Evolutionary conservation across 1,284 basidiomycete species (phyloP), one percentile per base, ranked within the genome.

Genomic region (Acaromyces ingoldii): DNA sequence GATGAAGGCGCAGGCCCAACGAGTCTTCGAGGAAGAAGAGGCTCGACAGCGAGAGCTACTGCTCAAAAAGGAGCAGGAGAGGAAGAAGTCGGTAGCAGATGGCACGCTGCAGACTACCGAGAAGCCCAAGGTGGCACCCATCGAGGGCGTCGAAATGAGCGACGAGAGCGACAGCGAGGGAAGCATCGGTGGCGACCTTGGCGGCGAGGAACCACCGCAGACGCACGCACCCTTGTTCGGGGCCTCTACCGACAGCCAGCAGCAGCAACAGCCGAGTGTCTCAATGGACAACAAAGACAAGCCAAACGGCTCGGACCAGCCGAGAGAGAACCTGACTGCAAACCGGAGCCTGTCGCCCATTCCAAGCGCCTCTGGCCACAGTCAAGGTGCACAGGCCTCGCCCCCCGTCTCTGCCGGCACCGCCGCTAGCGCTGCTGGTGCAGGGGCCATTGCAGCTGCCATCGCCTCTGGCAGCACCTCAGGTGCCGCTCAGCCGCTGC

Each of bases 131-230:
- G 45, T 55, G 6, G 63, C 63, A n/a, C 65, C 70, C 21, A 62
- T 72, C 40, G 63, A 61, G 11, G 65, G 65, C 40, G 58, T 74
- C 28, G 70, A 71, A 24, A 69, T 72, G 65, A 67, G 67, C 54
- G 71, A 72, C 54, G 71, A 70, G 52, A 67, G 67, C 49, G 71
- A 72, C 48, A 63, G 63, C 43, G 69, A 70, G 41, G 67, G 58
- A 11, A 64, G 60, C 21, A 37, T 59, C 19, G 62, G 47, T 15
- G 43, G 50, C 9, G 21, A 36, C 54, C 60, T 42, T 17, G 48
- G 38, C 24, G 48, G 28, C 1, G 33, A 11, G 15, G 45, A 19
- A 13, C 37, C 39, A 13, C 33, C 36, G n/a, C 57, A 62, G 42
- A 70, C 65, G 2, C 65, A 70, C 53, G 65, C 65, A n/a, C 67